A percentile compares a stretch with the other conserved stretches of the same genome.
Conservation (phyloP, 2,329 filamentous ascomycete genomes). For the Ascochyta fabae region DNA sequence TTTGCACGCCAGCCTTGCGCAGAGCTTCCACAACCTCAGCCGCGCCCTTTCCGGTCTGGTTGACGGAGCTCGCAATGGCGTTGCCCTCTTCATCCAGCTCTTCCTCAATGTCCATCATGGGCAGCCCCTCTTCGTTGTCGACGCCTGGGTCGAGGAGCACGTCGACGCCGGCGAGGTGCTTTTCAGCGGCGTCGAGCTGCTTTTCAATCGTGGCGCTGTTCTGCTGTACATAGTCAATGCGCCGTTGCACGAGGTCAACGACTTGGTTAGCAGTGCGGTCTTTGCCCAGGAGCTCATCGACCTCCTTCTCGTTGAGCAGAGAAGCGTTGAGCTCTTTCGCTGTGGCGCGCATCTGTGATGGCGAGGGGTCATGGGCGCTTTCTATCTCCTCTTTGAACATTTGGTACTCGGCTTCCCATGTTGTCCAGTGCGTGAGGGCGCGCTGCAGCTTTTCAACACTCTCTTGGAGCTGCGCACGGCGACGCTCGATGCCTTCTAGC, state of each 20-base stretch:
- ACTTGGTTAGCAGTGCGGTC: constrained; percentile 68
- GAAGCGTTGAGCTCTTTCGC: constrained; percentile 67
- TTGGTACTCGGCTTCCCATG: constrained; percentile 91
- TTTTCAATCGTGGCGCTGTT: constrained; percentile 79
- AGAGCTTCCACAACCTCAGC: constrained; percentile 74
- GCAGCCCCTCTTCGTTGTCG: constrained; percentile 71
- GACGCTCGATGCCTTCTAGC: constrained; percentile 74
- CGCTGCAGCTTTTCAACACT: constrained; percentile 76
- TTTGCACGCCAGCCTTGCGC: constrained; percentile 73
- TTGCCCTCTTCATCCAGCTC: constrained; percentile 91
- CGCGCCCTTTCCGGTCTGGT: constrained; percentile 68
- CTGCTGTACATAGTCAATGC: constrained; percentile 87
- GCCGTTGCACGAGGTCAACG: constrained; percentile 70
- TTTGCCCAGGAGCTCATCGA: constrained; percentile 61
- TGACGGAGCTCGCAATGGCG: constrained; percentile 65
- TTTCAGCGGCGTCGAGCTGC: constrained; percentile 72
- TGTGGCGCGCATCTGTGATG: constrained; percentile 51
- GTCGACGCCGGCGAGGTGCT: constrained; percentile 68
- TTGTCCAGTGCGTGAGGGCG: constrained; percentile 85
- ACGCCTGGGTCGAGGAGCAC: constrained; percentile 64
- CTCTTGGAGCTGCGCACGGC: constrained; percentile 76
- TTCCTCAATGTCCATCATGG: constrained; percentile 90
- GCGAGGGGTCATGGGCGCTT: constrained; percentile 38
- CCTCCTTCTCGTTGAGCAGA: constrained; percentile 67
- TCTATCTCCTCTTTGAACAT: constrained; percentile 82